Evolutionary conservation across 2,329 filamentous ascomycete species (phyloP).

Genomic region (Thermomyces lanuginosus): DNA sequence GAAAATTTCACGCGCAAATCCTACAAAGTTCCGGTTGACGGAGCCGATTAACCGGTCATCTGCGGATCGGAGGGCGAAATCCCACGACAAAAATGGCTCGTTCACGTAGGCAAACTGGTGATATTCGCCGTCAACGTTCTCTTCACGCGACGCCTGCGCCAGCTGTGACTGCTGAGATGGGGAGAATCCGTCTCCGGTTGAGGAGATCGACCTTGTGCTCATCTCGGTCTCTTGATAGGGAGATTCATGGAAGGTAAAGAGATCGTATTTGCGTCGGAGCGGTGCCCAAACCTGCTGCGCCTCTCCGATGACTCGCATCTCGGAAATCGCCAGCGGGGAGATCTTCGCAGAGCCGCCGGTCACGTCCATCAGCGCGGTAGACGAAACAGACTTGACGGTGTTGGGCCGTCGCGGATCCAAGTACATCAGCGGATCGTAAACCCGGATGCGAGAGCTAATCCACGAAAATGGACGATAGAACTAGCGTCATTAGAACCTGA

Average conservation of each 20-base stretch:
- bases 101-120: conserved; percentile 46
- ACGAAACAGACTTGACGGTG: conserved; percentile 29
- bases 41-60: conserved; percentile 38
- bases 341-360: conserved; percentile 33
- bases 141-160: conserved; percentile 10
- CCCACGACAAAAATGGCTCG: conserved; percentile 48
- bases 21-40: conserved; percentile 47
- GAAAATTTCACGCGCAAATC: conserved; percentile 48
- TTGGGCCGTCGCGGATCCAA: conserved; percentile 16
- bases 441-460: conserved; percentile 43
- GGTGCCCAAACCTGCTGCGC: conserved; percentile 49
- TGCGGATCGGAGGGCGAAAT: conserved; percentile 42
- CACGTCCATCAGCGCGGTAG: conserved; percentile 24
- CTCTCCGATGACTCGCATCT: conserved; percentile 49
- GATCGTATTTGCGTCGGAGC: conserved; percentile 46
- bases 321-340: conserved; percentile 35
- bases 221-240: conserved; percentile 19
- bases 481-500: conserved; percentile 9
- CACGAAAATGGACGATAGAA: conserved; percentile 49
- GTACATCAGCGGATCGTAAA: conserved; percentile 36
- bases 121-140: conserved; percentile 30
- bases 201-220: conserved; percentile 24
- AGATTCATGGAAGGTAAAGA: conserved; percentile 41
- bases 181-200: conserved; percentile 33
- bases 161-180: conserved; percentile 32